Evolutionary conservation across 495 filamentous ascomycete species (phyloP), one percentile per base, ranked within the genome.

Genomic region (Zalerion maritima): DNA sequence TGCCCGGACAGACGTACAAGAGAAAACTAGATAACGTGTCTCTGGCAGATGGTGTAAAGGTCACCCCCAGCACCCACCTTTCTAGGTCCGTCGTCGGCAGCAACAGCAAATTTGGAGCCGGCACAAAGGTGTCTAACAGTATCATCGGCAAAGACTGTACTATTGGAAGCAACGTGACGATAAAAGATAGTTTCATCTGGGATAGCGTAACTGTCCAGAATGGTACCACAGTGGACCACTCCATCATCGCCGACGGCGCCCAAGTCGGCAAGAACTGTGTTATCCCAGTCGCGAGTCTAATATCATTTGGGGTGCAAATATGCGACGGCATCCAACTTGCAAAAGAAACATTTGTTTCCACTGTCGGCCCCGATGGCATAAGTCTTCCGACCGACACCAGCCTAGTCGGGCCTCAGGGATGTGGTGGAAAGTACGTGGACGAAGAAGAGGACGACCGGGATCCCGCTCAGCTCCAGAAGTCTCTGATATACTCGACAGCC

Each of bases 101-200:
- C 34, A 69, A 69, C 17, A 85, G 80, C 0, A 76, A 66, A 38
- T 67, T 96, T 40, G 82, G 80, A 4, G 69, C 80, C 14, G 72
- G 71, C 7, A 76, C 68, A 33, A 60, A 56, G 1, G 65, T 96
- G 18, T 55, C 58, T 10, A 75, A 74, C 38, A 85, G 78, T 33
- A 65, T 82, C 25, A 69, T 99, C 18, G 89, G 89, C 14, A 68
- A 79, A 35, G 67, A 75, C 34, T 94, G 85, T 54, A 67, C 69
- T 39, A 83, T 99, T 36, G 89, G 91, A 14, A 77, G 67, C 34
- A 77, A 87, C 38, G 84, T 86, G 15, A 65, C 51, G 22, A 72
- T 99, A 36, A 64, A 79, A 13, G 64, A 78, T 42, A 78, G 85
- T 7, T 87, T 89, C 43, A 75, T 99, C 38, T 99, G 91, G 89